Conservation (phyloP, 2,329 filamentous ascomycete species). For the Curvularia sp. region DNA sequence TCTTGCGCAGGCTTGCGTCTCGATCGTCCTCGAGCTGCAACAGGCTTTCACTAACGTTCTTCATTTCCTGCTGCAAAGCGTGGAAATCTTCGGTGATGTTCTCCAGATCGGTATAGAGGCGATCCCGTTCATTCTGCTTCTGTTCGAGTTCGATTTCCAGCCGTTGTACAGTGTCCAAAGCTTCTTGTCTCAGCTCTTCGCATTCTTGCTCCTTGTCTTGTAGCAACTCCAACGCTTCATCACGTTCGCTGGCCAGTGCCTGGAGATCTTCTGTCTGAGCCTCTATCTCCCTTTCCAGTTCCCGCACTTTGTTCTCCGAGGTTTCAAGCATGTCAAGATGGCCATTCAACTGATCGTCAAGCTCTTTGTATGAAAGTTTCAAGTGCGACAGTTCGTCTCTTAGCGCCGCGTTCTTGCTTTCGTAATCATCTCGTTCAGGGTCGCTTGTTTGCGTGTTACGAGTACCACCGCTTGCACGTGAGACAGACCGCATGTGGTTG, state of each 20-base stretch:
- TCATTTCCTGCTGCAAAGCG: slow-evolving; percentile 92
- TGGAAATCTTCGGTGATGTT: slow-evolving; percentile 86
- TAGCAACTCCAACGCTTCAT: slow-evolving; percentile 80
- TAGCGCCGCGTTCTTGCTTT: slow-evolving; percentile 80
- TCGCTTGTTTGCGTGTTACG: slow-evolving; percentile 72
- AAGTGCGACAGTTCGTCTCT: slow-evolving; percentile 86
- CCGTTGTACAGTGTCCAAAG: slow-evolving; percentile 64
- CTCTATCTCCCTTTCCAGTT: slow-evolving; percentile 82
- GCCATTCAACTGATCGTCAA: slow-evolving; percentile 81
- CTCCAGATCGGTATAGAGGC: slow-evolving; percentile 73
- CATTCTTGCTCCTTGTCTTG: slow-evolving; percentile 65
- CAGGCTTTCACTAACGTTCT: slow-evolving; percentile 84
- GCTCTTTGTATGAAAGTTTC: slow-evolving; percentile 87
- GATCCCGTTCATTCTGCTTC: slow-evolving; percentile 72
- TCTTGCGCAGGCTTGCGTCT: slow-evolving; percentile 76
- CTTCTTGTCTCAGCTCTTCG: slow-evolving; percentile 62
- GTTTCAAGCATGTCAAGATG: slow-evolving; percentile 81
- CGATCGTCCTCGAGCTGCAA: slow-evolving; percentile 90
- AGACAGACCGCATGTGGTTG: slow-evolving; percentile 75
- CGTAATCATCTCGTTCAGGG: slow-evolving; percentile 75
- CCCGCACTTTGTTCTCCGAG: slow-evolving; percentile 62
- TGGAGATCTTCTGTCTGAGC: slow-evolving; percentile 80
- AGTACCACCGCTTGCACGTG: slow-evolving; percentile 67
- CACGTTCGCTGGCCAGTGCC: slow-evolving; percentile 79
- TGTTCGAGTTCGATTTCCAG: slow-evolving; percentile 72